Evolutionary conservation across 371 early-diverging fungal species (phyloP).

Genomic region (Polyrhizophydium stewartii): DNA sequence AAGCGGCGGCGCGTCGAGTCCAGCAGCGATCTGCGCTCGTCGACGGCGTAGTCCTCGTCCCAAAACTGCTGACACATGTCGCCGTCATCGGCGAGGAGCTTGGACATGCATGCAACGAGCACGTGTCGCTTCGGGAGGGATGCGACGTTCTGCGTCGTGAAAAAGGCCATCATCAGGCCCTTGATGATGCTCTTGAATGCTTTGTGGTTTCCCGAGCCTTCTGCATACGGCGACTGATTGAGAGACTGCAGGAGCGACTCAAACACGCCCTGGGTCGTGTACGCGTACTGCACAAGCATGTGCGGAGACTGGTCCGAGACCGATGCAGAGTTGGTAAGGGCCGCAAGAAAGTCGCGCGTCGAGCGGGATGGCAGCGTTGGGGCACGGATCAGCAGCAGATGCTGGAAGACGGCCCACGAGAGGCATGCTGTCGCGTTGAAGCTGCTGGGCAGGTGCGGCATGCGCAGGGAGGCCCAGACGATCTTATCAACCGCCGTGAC

Average conservation of each 20-base stretch:
- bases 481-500: neutral
- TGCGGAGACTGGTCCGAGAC: neutral
- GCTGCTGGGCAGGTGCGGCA: neutral
- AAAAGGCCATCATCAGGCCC: conserved; percentile 23
- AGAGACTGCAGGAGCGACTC: neutral
- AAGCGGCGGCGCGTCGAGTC: conserved; percentile 29
- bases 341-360: neutral
- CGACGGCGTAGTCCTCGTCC: conserved; percentile 34
- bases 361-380: neutral
- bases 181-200: conserved; percentile 33
- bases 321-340: neutral
- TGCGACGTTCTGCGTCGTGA: conserved; percentile 14
- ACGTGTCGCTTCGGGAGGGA: conserved; percentile 21
- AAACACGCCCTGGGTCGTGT: neutral
- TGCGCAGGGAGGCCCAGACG: neutral
- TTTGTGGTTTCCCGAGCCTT: neutral
- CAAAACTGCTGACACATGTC: conserved; percentile 36
- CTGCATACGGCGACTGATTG: neutral
- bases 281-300: neutral
- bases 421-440: neutral
- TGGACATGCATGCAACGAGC: conserved; percentile 17
- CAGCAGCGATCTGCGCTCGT: conserved; percentile 29
- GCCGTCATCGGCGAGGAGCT: conserved; percentile 16
- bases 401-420: neutral
- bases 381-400: neutral